These are phyloP conservation scores for Stipa capillata DNA, from an alignment of 176 grass and related monocot species.

Conservation along the genomic window DNA sequence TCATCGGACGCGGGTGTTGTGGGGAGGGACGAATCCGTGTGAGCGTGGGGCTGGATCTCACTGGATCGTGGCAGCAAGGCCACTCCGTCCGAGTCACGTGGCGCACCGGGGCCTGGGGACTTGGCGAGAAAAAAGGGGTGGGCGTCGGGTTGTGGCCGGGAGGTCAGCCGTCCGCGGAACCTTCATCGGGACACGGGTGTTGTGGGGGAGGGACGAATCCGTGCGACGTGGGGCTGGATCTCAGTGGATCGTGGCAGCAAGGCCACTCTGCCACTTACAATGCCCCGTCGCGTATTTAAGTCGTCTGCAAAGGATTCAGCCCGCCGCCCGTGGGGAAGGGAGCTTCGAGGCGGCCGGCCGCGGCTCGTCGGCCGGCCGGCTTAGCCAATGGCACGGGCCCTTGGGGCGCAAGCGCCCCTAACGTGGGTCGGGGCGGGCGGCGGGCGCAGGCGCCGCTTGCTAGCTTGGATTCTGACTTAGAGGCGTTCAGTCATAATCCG, in stretches of 20 bases:
- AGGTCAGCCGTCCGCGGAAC: too few species aligned
- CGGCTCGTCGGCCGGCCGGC: neutral
- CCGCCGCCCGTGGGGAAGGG: conserved; percentile 21
- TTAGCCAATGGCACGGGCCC: neutral
- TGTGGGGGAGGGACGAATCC: conserved; percentile 41
- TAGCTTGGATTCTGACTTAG: conserved; percentile 46
- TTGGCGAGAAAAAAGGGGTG: too few species aligned
- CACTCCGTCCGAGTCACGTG: too few species aligned
- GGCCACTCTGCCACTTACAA: conserved; percentile 65
- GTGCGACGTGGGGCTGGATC: conserved; percentile 37
- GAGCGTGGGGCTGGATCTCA: conserved; percentile 43
- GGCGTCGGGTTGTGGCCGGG: too few species aligned
- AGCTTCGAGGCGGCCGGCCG: conserved; percentile 16
- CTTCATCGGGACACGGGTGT: too few species aligned
- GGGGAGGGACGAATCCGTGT: too few species aligned
- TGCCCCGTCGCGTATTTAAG: conserved; percentile 56
- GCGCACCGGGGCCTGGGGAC: too few species aligned
- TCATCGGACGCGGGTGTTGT: too few species aligned
- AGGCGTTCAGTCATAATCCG: conserved; percentile 47
- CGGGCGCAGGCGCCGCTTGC: conserved; percentile 12
- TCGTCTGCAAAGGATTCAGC: conserved; percentile 57
- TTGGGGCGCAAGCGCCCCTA: too few species aligned
- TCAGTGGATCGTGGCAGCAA: conserved; percentile 61
- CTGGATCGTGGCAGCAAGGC: conserved; percentile 65
- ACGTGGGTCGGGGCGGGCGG: too few species aligned